Evolutionary conservation across 495 filamentous ascomycete genomes (phyloP), one percentile per base, ranked within the genome.

Genomic region (Talaromyces stipitatus): DNA sequence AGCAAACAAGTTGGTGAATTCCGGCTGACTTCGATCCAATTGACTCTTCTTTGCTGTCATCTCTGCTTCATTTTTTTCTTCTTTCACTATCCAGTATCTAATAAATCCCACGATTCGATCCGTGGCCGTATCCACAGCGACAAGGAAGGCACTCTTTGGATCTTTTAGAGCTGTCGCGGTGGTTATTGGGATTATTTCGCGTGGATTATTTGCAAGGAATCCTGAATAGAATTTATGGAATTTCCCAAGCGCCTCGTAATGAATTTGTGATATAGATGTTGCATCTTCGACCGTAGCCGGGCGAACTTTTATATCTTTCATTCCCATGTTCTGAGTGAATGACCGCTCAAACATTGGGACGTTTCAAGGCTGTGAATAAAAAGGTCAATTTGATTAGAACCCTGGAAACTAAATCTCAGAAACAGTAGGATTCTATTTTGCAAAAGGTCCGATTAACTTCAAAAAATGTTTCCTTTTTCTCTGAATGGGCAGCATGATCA

Each of bases 111-210:
- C 6, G 22, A 54, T 14, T 12, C 41, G 11, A n/a, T 36, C 32
- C 20, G 52, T 54, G n/a, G 20, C 22, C 16, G 29, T 3, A n/a
- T 54, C 52, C 5, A 36, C 30, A 0, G 52, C 52, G 23, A 54
- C 52, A 20, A 50, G 36, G 27, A 41, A 67, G 68, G 63, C 72
- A 68, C 73, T 72, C 55, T 68, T 61, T 69, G 71, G 73, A 71
- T 73, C 73, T 62, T 65, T 73, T 69, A 73, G 71, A 72, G 69
- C 28, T 38, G 29, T 36, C 33, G 38, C 24, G 14, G 52, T 54
- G 3, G 33, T 36, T 41, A 24, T 43, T 1, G 52, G 52, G 0
- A 54, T 2, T 2, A 54, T 36, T 1, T 54, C 22, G 3, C 33
- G n/a, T 2, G 52, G 52, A 26, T 54, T 29, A 38, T n/a, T 54